phyloP scores from a whole-genome alignment of 2,329 filamentous ascomycete genomes.

The Neofusicoccum ribis region DNA sequence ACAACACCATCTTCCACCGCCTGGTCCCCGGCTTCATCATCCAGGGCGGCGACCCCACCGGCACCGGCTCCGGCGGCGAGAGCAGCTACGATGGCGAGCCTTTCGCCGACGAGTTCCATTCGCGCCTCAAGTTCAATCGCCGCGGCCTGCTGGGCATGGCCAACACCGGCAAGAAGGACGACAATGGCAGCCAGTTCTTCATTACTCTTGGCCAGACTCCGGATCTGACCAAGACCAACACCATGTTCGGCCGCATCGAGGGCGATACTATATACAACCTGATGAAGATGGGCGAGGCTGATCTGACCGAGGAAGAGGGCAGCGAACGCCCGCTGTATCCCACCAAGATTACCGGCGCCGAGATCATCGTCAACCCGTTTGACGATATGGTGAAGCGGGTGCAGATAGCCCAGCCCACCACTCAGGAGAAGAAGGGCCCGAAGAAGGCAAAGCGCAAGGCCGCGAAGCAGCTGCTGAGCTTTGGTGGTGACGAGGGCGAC shows the following conservation, averaged over 20 bases:
- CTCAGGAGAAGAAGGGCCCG: conserved; percentile 46
- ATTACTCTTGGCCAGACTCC: conserved; percentile 81
- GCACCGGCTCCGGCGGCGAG: conserved; percentile 87
- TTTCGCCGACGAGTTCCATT: conserved; percentile 89
- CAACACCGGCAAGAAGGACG: conserved; percentile 73
- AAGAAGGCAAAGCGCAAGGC: conserved; percentile 67
- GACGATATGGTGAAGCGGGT: conserved; percentile 74
- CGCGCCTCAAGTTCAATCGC: conserved; percentile 87
- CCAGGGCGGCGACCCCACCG: conserved; percentile 92
- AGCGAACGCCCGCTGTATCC: conserved; percentile 85
- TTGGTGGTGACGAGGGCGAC: conserved; percentile 64
- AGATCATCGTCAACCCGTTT: conserved; percentile 80
- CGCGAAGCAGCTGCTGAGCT: conserved; percentile 76
- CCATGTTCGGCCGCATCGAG: conserved; percentile 86
- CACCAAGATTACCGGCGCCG: conserved; percentile 70
- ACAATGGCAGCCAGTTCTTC: conserved; percentile 97
- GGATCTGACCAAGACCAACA: conserved; percentile 87
- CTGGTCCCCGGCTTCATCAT: conserved; percentile 89
- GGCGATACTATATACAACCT: conserved; percentile 97
- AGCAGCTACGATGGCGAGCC: conserved; percentile 84
- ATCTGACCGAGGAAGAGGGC: conserved; percentile 72
- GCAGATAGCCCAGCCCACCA: conserved; percentile 54
- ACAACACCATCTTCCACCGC: conserved; percentile 90
- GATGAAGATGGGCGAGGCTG: conserved; percentile 87
- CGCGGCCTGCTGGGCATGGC: conserved; percentile 94